These are phyloP conservation scores for Fraxinus greggii DNA, from an alignment of 305 asterid genomes.

Conservation along the genomic window DNA sequence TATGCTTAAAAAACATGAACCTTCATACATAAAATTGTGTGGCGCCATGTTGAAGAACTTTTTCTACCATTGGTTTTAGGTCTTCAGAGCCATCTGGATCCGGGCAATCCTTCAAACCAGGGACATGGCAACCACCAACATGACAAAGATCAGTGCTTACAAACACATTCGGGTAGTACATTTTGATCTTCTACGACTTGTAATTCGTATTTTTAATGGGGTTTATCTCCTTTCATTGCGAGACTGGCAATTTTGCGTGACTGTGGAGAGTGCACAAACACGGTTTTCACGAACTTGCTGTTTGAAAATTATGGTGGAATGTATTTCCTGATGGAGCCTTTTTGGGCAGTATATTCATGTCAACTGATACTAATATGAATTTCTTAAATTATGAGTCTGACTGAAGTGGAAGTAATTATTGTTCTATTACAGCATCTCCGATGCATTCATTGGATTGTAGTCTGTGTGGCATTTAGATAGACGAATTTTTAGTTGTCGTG, in stretches of 20 bases:
- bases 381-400: neutral
- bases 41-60: neutral
- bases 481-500: neutral
- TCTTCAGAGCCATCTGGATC: slow-evolving; percentile 83
- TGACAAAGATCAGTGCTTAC: slow-evolving; percentile 27
- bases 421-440: neutral
- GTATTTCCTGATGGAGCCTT: neutral
- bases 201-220: neutral
- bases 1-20: neutral
- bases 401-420: neutral
- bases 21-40: neutral
- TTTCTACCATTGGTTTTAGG: slow-evolving; percentile 41
- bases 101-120: slow-evolving; percentile 82
- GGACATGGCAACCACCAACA: slow-evolving; percentile 91
- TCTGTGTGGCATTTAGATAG: neutral
- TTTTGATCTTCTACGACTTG: neutral
- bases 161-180: slow-evolving; percentile 5
- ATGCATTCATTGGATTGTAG: neutral
- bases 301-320: neutral
- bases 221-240: neutral
- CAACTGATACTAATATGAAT: neutral
- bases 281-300: neutral
- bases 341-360: neutral
- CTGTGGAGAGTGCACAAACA: neutral
- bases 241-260: neutral